Percentiles rank a stretch among this genome's conserved stretches.
These are phyloP conservation scores for Cadophora sp. DNA, from an alignment of 2,329 filamentous ascomycete genomes.

Conservation along the genomic window DNA sequence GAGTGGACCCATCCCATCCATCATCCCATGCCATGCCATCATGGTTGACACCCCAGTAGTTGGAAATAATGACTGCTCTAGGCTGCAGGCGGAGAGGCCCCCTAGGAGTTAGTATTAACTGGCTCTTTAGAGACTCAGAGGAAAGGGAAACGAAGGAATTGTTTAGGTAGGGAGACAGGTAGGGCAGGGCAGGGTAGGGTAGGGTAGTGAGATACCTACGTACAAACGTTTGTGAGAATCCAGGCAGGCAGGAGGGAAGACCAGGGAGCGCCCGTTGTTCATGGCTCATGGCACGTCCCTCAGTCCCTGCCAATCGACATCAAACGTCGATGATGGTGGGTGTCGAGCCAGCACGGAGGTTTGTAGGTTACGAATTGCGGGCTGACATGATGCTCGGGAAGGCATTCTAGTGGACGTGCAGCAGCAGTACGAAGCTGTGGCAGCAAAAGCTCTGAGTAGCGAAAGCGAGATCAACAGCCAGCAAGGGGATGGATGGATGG, in stretches of 20 bases:
- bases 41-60: conserved; percentile 10
- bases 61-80: conserved; percentile 1
- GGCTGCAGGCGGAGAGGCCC: conserved; percentile 2
- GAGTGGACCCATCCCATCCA: conserved; percentile 9
- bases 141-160: background rate
- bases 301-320: conserved; percentile 9
- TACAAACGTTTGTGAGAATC: background rate
- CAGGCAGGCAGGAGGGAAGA: background rate
- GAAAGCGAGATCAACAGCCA: conserved; percentile 4
- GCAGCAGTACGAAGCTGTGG: conserved; percentile 12
- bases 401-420: background rate
- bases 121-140: background rate
- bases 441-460: background rate
- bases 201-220: background rate
- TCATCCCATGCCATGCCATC: background rate
- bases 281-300: background rate
- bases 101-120: conserved; percentile 4
- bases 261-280: background rate
- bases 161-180: background rate
- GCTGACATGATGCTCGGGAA: conserved; percentile 15
- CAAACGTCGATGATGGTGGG: background rate
- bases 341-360: background rate
- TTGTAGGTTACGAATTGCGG: conserved; percentile 2
- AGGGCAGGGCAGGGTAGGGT: background rate
- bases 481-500: background rate